Conservation (phyloP, 2,329 filamentous ascomycete genomes). For the Tolypocladium tropicale region DNA sequence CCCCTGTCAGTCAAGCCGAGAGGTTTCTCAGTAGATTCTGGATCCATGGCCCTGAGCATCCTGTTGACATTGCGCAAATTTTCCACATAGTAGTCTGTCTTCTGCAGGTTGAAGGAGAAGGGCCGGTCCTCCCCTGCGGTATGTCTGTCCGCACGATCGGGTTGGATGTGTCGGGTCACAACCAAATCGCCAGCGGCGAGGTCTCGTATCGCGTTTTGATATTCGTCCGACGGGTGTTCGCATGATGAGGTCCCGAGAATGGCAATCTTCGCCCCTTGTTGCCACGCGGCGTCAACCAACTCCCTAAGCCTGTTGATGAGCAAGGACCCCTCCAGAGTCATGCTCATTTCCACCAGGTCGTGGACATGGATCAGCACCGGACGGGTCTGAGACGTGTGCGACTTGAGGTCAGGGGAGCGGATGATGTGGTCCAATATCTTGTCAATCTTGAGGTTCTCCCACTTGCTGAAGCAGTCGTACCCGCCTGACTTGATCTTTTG, state of each 20-base stretch:
- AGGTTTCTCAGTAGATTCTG: constrained; percentile 2
- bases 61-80: constrained; percentile 36
- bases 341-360: constrained; percentile 70
- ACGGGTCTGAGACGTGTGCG: constrained; percentile 20
- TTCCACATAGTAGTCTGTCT: constrained; percentile 30
- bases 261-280: constrained; percentile 59
- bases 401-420: constrained; percentile 30
- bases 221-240: constrained; percentile 35
- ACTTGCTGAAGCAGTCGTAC: constrained; percentile 32
- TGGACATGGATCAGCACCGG: constrained; percentile 66
- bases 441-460: constrained; percentile 52
- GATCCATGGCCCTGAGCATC: constrained; percentile 32
- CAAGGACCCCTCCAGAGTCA: constrained; percentile 55
- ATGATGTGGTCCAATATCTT: constrained; percentile 48
- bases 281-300: constrained; percentile 62
- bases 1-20: constrained; percentile 12
- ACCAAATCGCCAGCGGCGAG: constrained; percentile 31
- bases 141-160: constrained; percentile 13
- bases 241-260: constrained; percentile 69
- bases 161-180: constrained; percentile 24
- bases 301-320: constrained; percentile 62
- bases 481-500: constrained; percentile 29
- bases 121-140: neutral
- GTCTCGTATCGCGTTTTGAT: constrained; percentile 26
- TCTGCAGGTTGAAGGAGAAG: constrained; percentile 14